Evolutionary conservation across 2,329 filamentous ascomycete genomes (phyloP).

Genomic region (Ustulina deusta): DNA sequence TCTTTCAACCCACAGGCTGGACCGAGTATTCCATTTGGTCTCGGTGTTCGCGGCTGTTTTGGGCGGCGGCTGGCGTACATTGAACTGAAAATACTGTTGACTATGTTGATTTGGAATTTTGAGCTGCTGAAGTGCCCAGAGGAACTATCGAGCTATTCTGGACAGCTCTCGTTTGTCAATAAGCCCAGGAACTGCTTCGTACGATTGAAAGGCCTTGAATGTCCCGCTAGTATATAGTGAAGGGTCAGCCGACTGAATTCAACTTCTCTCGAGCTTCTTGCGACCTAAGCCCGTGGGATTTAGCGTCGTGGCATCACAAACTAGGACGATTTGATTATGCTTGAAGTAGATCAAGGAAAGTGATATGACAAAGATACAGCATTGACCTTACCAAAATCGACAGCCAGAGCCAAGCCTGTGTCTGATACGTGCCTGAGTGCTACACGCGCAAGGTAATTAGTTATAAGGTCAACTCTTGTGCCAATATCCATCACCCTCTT

Average conservation of each 20-base stretch:
- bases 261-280: background rate
- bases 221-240: background rate
- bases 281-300: background rate
- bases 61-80: conserved; percentile 25
- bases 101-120: conserved; percentile 32
- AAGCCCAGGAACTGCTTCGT: conserved; percentile 9
- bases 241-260: background rate
- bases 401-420: too few species aligned
- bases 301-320: background rate
- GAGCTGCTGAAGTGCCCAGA: conserved; percentile 20
- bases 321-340: background rate
- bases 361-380: background rate
- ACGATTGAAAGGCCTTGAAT: background rate
- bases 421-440: too few species aligned
- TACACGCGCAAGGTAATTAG: too few species aligned
- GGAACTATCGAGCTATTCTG: conserved; percentile 14
- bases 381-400: background rate
- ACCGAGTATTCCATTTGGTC: conserved; percentile 34
- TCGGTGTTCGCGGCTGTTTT: conserved; percentile 31
- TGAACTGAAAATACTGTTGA: conserved; percentile 14
- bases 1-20: conserved; percentile 36
- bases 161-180: conserved; percentile 9
- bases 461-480: too few species aligned
- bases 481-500: too few species aligned
- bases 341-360: background rate